Evolutionary conservation across 345 rosid genomes (phyloP).

Genomic region (Adansonia digitata): DNA sequence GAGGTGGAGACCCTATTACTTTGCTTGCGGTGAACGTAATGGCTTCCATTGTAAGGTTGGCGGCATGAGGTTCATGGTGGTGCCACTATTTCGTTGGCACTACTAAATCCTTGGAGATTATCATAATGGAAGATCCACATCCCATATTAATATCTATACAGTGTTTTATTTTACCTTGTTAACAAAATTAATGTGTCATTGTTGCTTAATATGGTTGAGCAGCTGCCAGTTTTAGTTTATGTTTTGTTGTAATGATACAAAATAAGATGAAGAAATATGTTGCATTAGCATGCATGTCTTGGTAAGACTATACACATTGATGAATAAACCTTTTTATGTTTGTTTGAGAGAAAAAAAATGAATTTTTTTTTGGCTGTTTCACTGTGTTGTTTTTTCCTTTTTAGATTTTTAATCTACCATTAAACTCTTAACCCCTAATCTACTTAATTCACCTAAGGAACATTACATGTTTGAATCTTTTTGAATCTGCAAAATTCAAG

Average conservation of each 20-base stretch:
- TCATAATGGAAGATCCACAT: background rate
- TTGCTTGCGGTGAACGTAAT: too few species aligned
- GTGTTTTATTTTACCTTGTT: background rate
- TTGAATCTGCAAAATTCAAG: too few species aligned
- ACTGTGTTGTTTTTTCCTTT: too few species aligned
- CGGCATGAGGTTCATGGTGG: constrained; percentile 54
- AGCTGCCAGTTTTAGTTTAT: background rate
- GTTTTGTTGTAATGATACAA: background rate
- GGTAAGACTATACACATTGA: background rate
- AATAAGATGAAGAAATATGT: background rate
- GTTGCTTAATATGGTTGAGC: background rate
- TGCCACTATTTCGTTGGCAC: constrained; percentile 36
- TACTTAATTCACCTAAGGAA: too few species aligned
- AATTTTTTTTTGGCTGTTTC: too few species aligned
- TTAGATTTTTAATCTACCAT: too few species aligned
- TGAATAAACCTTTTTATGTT: background rate
- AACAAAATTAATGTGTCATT: background rate
- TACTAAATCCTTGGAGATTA: background rate
- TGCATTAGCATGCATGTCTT: background rate
- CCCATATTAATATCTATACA: background rate
- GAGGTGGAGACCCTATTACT: constrained; percentile 38
- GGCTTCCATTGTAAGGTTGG: constrained; percentile 69
- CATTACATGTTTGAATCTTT: too few species aligned
- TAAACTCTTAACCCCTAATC: too few species aligned
- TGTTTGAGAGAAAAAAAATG: background rate